A percentile compares a stretch with the other conserved stretches of the same genome.
Conservation (phyloP, 2,329 filamentous ascomycete species). For the Aspergillus tanneri region DNA sequence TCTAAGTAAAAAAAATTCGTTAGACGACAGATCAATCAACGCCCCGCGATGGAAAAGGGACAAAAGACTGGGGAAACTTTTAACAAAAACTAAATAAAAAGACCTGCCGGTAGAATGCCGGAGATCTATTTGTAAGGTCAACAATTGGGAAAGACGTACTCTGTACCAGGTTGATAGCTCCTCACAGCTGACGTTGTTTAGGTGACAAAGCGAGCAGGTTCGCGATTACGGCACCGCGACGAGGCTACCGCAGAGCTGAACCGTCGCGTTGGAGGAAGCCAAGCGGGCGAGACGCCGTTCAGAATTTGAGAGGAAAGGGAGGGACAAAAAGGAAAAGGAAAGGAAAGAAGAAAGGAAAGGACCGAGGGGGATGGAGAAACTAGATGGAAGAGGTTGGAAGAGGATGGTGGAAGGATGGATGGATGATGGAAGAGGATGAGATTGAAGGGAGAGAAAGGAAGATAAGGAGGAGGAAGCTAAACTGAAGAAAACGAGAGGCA, state of each 20-base stretch:
- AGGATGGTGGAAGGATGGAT: conserved; percentile 2
- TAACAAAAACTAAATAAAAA: no score
- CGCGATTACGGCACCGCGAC: background rate
- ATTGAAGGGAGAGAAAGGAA: background rate
- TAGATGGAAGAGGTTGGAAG: background rate
- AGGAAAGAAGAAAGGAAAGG: background rate
- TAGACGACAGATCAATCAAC: no score
- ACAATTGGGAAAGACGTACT: background rate
- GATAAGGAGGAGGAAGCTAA: background rate
- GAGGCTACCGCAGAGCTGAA: background rate
- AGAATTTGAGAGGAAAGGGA: no score
- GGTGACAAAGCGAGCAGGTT: background rate
- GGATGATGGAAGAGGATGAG: background rate
- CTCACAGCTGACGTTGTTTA: background rate
- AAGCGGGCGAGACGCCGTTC: no score
- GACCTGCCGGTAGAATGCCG: no score
- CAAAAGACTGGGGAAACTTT: background rate
- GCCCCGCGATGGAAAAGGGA: background rate
- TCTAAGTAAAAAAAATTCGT: background rate
- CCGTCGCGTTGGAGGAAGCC: background rate
- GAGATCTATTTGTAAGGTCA: background rate
- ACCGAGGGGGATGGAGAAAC: background rate
- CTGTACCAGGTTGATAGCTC: background rate
- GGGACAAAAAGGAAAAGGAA: background rate
- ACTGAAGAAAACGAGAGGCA: no score